Conservation (phyloP, 2,329 filamentous ascomycete species). For the Botryotinia globosa region DNA sequence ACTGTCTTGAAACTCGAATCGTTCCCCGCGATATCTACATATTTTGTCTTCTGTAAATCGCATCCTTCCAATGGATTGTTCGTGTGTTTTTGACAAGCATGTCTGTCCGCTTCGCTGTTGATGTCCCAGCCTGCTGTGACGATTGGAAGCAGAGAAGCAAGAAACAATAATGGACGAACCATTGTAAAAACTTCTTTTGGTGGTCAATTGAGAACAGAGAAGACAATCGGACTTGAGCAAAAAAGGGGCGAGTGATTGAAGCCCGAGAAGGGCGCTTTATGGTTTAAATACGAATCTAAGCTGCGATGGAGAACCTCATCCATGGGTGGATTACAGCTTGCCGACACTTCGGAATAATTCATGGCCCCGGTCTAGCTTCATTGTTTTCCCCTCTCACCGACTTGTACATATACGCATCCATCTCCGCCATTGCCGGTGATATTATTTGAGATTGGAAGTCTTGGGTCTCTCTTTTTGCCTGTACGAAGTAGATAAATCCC, state of each 20-base stretch:
- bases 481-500: not conserved
- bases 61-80: slow-evolving; percentile 33
- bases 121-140: slow-evolving; percentile 31
- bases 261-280: not conserved
- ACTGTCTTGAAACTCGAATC: slow-evolving; percentile 30
- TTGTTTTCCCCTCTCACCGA: not conserved
- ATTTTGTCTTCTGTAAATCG: slow-evolving; percentile 28
- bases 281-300: not conserved
- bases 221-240: not conserved
- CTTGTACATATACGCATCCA: not conserved
- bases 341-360: slow-evolving; percentile 10
- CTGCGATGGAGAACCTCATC: not conserved
- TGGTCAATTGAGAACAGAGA: not conserved
- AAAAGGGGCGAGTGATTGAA: not conserved
- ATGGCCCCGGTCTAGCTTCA: not conserved
- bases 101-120: slow-evolving; percentile 27
- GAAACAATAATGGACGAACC: not conserved
- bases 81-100: slow-evolving; percentile 27
- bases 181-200: not conserved
- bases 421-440: not conserved
- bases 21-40: slow-evolving; percentile 25
- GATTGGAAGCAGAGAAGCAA: slow-evolving; percentile 17
- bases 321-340: not conserved
- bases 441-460: not conserved
- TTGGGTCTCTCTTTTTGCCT: not conserved